Evolutionary conservation across 257 asterid genomes (phyloP).

Genomic region (Solanum piurae): DNA sequence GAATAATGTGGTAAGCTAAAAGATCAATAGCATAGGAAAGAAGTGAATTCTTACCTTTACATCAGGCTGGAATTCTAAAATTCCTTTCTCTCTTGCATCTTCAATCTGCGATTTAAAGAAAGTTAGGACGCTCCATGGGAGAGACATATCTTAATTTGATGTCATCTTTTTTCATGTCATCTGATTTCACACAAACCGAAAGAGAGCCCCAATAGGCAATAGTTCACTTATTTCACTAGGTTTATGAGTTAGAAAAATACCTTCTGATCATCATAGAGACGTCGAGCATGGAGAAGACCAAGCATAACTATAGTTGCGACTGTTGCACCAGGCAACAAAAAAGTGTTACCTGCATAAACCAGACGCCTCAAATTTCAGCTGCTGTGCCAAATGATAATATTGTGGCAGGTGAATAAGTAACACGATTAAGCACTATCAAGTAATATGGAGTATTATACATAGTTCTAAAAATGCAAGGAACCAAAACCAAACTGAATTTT

Average conservation of each 20-base stretch:
- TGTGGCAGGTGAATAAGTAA: not conserved
- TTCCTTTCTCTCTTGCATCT: conserved; percentile 63
- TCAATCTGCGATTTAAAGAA: conserved; percentile 45
- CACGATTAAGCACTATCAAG: not conserved
- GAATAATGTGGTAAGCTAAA: not conserved
- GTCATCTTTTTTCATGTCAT: not conserved
- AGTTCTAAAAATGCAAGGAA: not conserved
- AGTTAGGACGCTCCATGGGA: conserved; percentile 5
- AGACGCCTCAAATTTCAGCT: not conserved
- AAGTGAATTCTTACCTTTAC: conserved; percentile 42
- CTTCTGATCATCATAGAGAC: conserved; percentile 80
- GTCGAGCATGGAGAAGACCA: conserved; percentile 91
- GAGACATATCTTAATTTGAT: not conserved
- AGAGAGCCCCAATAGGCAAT: not conserved
- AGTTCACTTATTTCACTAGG: not conserved
- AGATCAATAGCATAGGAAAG: not conserved
- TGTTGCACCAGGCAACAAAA: conserved; percentile 91
- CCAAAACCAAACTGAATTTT: not conserved
- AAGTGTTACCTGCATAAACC: conserved; percentile 43
- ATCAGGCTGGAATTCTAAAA: conserved; percentile 78
- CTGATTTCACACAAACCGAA: not conserved
- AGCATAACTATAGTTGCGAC: conserved; percentile 86
- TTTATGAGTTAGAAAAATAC: conserved; percentile 12
- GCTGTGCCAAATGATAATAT: not conserved
- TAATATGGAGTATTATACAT: not conserved